phyloP scores from a whole-genome alignment of 345 rosid species.

The Bruguiera gymnorhiza region DNA sequence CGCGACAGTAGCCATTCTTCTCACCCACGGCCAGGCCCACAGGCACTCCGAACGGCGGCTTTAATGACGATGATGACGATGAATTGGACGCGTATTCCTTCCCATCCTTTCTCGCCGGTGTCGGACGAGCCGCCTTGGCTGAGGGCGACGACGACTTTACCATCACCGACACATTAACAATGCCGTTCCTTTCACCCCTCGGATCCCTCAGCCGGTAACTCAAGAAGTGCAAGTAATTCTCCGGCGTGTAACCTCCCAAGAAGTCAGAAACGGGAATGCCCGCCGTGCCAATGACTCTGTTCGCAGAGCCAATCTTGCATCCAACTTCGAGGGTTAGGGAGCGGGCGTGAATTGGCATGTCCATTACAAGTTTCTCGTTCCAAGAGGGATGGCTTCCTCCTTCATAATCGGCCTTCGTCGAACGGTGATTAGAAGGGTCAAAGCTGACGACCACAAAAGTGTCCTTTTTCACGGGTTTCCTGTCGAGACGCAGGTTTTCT shows the following conservation, averaged over 20 bases:
- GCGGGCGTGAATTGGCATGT: conserved; percentile 32
- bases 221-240: conserved; percentile 51
- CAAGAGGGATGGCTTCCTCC: conserved; percentile 56
- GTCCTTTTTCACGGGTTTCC: conserved; percentile 43
- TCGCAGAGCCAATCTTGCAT: conserved; percentile 30
- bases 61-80: neutral
- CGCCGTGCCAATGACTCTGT: conserved; percentile 38
- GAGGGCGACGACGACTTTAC: conserved; percentile 10
- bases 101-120: too few species aligned
- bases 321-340: conserved; percentile 43
- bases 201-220: conserved; percentile 63
- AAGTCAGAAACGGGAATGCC: conserved; percentile 60
- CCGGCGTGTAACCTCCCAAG: conserved; percentile 46
- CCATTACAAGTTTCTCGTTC: conserved; percentile 48
- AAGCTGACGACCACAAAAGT: conserved; percentile 28
- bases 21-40: neutral
- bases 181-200: conserved; percentile 43
- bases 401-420: conserved; percentile 22
- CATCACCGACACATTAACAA: conserved; percentile 56
- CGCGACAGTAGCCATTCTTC: neutral
- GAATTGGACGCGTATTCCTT: too few species aligned
- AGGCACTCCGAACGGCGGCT: neutral
- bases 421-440: conserved; percentile 13
- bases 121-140: too few species aligned
- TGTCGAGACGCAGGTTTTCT: conserved; percentile 44